Conservation (phyloP, 2,329 filamentous ascomycete genomes). For the Alternaria hordeiaustralica region DNA sequence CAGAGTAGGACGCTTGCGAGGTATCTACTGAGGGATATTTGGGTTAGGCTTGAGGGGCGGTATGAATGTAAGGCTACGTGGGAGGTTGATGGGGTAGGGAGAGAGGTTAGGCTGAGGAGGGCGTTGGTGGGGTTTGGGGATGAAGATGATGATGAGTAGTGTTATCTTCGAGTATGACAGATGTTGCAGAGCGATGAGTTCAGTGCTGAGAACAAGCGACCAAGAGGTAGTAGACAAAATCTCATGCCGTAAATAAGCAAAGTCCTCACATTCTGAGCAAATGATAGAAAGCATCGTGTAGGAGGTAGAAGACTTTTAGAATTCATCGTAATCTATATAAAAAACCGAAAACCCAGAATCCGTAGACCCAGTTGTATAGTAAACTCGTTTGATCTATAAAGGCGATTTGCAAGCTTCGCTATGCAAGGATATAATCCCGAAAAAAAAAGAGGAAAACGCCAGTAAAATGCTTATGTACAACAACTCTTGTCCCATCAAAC, state of each 20-base stretch:
- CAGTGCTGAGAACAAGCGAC: not conserved
- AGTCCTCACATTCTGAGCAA: not conserved
- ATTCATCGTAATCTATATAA: conserved; percentile 2
- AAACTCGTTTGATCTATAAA: conserved; percentile 10
- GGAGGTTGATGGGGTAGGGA: conserved; percentile 14
- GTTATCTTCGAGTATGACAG: not conserved
- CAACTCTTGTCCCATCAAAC: not conserved
- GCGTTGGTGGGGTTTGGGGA: conserved; percentile 9
- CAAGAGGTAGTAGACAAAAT: not conserved
- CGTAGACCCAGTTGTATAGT: not conserved
- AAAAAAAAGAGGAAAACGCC: not conserved
- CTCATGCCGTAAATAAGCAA: not conserved
- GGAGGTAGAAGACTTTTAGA: conserved; percentile 67
- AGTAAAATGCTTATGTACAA: conserved; percentile 9
- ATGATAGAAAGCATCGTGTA: conserved; percentile 55
- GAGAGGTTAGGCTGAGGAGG: conserved; percentile 8
- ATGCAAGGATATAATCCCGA: conserved; percentile 12
- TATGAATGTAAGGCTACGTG: conserved; percentile 18
- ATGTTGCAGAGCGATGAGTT: not conserved
- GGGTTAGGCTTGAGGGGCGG: conserved; percentile 9
- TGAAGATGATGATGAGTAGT: not conserved
- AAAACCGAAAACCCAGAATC: conserved; percentile 1
- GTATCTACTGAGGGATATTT: conserved; percentile 16
- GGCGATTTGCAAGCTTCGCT: conserved; percentile 4
- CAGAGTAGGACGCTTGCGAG: conserved; percentile 18